Conservation (phyloP, 2,329 filamentous ascomycete species). For the Aureobasidium musti region DNA sequence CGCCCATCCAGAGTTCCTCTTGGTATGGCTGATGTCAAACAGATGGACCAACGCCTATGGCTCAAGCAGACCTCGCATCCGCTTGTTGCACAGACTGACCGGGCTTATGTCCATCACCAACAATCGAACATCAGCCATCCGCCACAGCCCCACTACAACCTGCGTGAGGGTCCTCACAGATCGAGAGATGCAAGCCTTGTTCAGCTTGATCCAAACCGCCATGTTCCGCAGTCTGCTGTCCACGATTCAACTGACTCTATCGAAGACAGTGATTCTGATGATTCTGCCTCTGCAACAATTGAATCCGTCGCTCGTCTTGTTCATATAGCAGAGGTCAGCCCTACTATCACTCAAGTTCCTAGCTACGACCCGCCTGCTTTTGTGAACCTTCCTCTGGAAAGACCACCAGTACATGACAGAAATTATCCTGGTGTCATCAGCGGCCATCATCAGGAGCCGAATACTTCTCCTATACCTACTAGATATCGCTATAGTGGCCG, state of each 20-base stretch:
- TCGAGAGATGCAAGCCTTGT: conserved; percentile 22
- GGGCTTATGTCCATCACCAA: conserved; percentile 30
- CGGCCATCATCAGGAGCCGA: not conserved
- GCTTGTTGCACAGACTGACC: conserved; percentile 12
- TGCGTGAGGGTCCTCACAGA: conserved; percentile 30
- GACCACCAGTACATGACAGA: not conserved
- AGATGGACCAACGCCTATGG: conserved; percentile 35
- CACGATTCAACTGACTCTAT: conserved; percentile 14
- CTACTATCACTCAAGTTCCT: conserved; percentile 14
- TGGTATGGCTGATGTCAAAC: conserved; percentile 37
- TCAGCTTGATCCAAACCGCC: conserved; percentile 14
- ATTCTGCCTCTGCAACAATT: not conserved
- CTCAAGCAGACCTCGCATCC: conserved; percentile 29
- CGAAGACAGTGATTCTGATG: conserved; percentile 14
- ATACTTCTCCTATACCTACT: not conserved
- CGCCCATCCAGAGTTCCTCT: conserved; percentile 38
- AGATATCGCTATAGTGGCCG: not conserved
- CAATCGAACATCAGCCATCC: conserved; percentile 33
- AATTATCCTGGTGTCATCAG: not conserved
- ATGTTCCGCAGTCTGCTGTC: conserved; percentile 10
- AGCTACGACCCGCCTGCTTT: conserved; percentile 14
- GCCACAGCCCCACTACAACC: not conserved
- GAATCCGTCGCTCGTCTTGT: conserved; percentile 3
- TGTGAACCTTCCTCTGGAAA: not conserved
- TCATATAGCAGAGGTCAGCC: conserved; percentile 24